Base-by-base conservation (phyloP, 306 rosid species). In the Elaeagnus macrophylla region DNA sequence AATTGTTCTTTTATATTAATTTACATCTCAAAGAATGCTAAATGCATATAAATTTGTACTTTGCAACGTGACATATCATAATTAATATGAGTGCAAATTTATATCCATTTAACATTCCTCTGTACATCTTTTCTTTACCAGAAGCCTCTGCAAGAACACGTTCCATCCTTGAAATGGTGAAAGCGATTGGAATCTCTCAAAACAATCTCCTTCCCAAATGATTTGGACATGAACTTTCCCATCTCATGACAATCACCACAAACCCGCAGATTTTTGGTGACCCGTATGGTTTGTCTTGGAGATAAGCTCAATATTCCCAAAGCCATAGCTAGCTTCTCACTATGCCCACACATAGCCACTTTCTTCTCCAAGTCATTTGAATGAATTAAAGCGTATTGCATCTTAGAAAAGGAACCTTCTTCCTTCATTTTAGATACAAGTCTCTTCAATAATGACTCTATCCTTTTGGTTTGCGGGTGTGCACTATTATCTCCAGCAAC, bases 211-310 rank as follows among this genome's bases (percentile, higher is more conserved):
- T 85, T 78, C 55, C 39, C 37, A 18, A 77, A 37, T 12, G 74
- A 18, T 67, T 71, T 81, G 49, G 85, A 78, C 59, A 84, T 71
- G 81, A 84, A 81, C 77, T 74, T 81, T 1, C 77, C 88, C 88
- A 66, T 84, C 78, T 84, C 88, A 58, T 81, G 94, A 52, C 88
- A 84, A 66, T 84, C 94, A 35, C 83, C 75, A n/a, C 94, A 84
- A n/a, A 78, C 83, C 37, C 94, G 73, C 46, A 81, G 75, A 49
- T 84, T 84, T 71, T 84, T 84, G 12, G 81, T 66, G 42, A 81
- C 94, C 69, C 88, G 67, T 50, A 84, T 71, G 15, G 77, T 71
- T 62, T 75, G 78, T 17, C 85, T 79, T 8, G 70, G 72, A 7
- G 83, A 73, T 56, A 75, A 68, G 72, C 59, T 84, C 68, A 84